Conservation (phyloP, 208 protist species). For the Wallacemonas sp. region DNA sequence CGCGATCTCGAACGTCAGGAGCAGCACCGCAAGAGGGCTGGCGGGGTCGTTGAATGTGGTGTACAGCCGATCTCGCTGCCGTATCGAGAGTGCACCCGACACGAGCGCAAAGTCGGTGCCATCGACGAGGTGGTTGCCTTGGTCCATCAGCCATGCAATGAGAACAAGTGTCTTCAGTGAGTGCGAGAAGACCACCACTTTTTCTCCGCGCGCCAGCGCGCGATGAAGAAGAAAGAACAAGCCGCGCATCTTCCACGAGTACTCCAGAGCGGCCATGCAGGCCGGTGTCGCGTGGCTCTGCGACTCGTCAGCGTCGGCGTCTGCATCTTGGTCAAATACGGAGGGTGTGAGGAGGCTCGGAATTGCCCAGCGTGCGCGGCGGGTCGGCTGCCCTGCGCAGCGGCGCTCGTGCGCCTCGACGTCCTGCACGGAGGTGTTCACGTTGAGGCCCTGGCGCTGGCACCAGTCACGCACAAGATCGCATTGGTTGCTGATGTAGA, state of each 20-base stretch:
- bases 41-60: conserved; percentile 17
- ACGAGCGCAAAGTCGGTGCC: conserved; percentile 25
- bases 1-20: conserved; percentile 15
- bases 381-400: not conserved
- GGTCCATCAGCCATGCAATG: conserved; percentile 15
- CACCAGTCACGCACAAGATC: conserved; percentile 27
- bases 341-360: conserved; percentile 20
- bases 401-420: conserved; percentile 4
- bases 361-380: conserved; percentile 21
- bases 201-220: conserved; percentile 11
- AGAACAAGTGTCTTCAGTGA: conserved; percentile 23
- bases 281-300: not conserved
- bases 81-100: not conserved
- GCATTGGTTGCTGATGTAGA: conserved; percentile 27
- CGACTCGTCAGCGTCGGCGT: not conserved
- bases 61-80: conserved; percentile 4
- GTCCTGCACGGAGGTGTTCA: not conserved
- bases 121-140: conserved; percentile 6
- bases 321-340: conserved; percentile 15
- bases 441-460: conserved; percentile 21
- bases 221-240: conserved; percentile 15
- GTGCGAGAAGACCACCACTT: conserved; percentile 27
- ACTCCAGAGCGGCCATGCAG: conserved; percentile 11
- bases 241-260: conserved; percentile 26
- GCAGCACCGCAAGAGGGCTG: conserved; percentile 14